These are phyloP conservation scores for Starmerella ratchasimensis DNA, from an alignment of 805 yeast genomes.

Conservation along the genomic window DNA sequence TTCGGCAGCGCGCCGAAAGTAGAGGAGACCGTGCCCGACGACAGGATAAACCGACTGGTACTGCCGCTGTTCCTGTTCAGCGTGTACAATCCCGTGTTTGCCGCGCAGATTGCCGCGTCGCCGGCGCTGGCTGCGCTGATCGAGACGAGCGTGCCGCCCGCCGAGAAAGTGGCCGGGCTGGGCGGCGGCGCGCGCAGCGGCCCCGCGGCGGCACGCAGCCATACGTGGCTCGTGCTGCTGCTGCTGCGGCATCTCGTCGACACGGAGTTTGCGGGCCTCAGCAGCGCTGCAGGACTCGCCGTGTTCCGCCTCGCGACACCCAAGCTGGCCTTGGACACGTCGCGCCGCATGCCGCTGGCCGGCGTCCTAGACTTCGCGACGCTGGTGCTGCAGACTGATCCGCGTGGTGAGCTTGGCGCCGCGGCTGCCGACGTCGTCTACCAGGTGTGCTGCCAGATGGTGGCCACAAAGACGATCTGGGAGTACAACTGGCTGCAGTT, in stretches of 20 bases:
- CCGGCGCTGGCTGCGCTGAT: conserved; percentile 22
- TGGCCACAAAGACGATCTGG: conserved; percentile 9
- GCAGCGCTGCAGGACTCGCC: conserved; percentile 8
- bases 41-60: conserved; percentile 13
- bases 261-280: conserved; percentile 6
- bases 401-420: conserved; percentile 23
- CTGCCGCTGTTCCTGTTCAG: conserved; percentile 27
- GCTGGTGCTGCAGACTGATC: conserved; percentile 23
- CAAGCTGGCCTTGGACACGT: conserved; percentile 16
- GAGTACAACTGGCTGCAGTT: conserved; percentile 30
- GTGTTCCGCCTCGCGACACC: conserved; percentile 13
- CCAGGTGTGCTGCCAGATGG: conserved; percentile 19
- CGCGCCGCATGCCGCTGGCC: conserved; percentile 22
- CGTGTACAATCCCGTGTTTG: conserved; percentile 27
- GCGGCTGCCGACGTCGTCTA: conserved; percentile 19
- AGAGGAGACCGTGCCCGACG: neutral
- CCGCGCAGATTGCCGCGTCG: conserved; percentile 21
- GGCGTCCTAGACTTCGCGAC: conserved; percentile 27
- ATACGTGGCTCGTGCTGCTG: conserved; percentile 24
- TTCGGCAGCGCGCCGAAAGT: neutral
- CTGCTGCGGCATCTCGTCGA: conserved; percentile 25
- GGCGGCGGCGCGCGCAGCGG: conserved; percentile 22
- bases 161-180: no score
- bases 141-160: conserved; percentile 23
- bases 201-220: conserved; percentile 19